A percentile compares a stretch with the other conserved stretches of the same genome.
Conservation (phyloP, 2,329 filamentous ascomycete genomes). For the Claviceps humidiphila region DNA sequence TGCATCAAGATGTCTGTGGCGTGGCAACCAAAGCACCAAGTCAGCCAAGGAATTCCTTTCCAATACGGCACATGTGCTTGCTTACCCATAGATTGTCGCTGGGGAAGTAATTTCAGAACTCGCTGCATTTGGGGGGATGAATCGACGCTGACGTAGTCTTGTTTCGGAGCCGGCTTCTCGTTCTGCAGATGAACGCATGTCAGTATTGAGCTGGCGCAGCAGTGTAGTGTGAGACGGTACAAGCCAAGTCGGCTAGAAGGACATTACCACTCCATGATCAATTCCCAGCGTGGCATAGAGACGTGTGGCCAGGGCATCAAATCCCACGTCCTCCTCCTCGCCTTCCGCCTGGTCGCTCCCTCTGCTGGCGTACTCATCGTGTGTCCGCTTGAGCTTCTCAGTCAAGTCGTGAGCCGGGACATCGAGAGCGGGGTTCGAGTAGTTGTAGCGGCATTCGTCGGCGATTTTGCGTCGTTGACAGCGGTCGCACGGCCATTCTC, state of each 20-base stretch:
- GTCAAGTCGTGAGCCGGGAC: conserved; percentile 1
- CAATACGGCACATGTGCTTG: neutral
- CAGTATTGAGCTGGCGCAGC: neutral
- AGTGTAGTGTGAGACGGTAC: no score
- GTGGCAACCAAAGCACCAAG: neutral
- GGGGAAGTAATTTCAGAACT: conserved; percentile 13
- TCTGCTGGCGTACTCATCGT: conserved; percentile 2
- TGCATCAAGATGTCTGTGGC: conserved; percentile 16
- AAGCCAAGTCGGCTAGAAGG: neutral
- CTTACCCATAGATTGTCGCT: conserved; percentile 14
- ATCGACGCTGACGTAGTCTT: conserved; percentile 10
- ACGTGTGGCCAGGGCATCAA: conserved; percentile 12
- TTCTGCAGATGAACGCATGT: conserved; percentile 3
- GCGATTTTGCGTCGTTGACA: conserved; percentile 19
- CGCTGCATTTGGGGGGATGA: conserved; percentile 13
- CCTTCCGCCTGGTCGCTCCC: conserved; percentile 1
- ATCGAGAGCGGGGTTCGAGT: conserved; percentile 3
- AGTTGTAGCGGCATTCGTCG: conserved; percentile 16
- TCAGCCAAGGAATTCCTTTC: neutral
- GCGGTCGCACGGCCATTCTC: conserved; percentile 20
- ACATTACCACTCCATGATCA: conserved; percentile 7
- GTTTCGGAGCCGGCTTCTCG: conserved; percentile 7
- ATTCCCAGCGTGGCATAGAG: conserved; percentile 12
- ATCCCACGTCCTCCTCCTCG: conserved; percentile 5
- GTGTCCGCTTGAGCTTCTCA: conserved; percentile 2